Conservation (phyloP, 805 yeast species). For the Schizosaccharomyces pombe region ASM294v3 CU329670.1:2317501-2318000, state of each 20-base stretch:
- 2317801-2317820: neutral
- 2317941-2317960: no score
- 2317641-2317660: conserved; percentile 25
- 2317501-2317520: conserved; percentile 46
- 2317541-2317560: conserved; percentile 77
- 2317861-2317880: no score
- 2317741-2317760: neutral
- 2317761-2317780: neutral
- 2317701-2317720: conserved; percentile 32
- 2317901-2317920: no score
- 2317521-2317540: conserved; percentile 71
- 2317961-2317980: no score
- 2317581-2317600: conserved; percentile 20
- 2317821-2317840: no score
- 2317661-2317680: conserved; percentile 22
- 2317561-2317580: conserved; percentile 27
- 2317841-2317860: no score
- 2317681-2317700: conserved; percentile 61
- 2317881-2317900: no score
- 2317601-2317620: conserved; percentile 56
- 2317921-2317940: no score
- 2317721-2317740: conserved; percentile 10
- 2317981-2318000: no score
- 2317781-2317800: neutral
- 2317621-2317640: conserved; percentile 78